Conservation (phyloP, 2,329 filamentous ascomycete genomes). For the Colletotrichum sidae region DNA sequence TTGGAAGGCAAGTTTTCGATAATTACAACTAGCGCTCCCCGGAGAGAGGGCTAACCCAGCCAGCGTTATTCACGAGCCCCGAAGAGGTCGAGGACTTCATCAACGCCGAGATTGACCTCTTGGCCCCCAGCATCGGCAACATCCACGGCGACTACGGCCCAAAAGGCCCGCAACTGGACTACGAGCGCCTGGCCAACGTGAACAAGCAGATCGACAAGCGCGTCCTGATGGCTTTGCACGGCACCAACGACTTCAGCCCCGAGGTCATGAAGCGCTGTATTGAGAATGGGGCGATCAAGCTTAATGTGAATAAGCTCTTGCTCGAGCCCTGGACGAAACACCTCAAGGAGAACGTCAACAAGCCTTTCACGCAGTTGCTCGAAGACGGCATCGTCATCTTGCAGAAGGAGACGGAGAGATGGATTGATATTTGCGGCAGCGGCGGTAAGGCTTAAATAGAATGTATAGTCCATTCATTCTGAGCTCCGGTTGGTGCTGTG, state of each 20-base stretch:
- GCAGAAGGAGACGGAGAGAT: slow-evolving; percentile 40
- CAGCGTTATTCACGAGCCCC: slow-evolving; percentile 67
- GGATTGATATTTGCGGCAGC: slow-evolving; percentile 42
- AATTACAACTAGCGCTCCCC: fast-evolving
- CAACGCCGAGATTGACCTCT: slow-evolving; percentile 76
- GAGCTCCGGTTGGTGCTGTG: too few relatives aligned
- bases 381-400: slow-evolving; percentile 40
- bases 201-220: slow-evolving; percentile 40
- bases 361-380: slow-evolving; percentile 41
- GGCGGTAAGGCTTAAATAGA: slow-evolving; percentile 39
- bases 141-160: slow-evolving; percentile 80
- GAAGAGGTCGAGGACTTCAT: slow-evolving; percentile 79
- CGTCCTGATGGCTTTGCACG: slow-evolving; percentile 39
- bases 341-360: slow-evolving; percentile 37
- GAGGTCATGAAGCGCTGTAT: slow-evolving; percentile 37
- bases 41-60: neutral
- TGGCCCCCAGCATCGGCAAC: slow-evolving; percentile 82
- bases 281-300: slow-evolving; percentile 36
- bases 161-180: slow-evolving; percentile 72
- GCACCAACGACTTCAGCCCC: slow-evolving; percentile 40
- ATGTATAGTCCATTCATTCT: neutral
- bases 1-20: slow-evolving; percentile 48
- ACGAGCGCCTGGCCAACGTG: slow-evolving; percentile 59
- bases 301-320: slow-evolving; percentile 38
- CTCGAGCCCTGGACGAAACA: slow-evolving; percentile 24